Evolutionary conservation across 148 eudicot genomes (phyloP).

Genomic region (Silene conica): DNA sequence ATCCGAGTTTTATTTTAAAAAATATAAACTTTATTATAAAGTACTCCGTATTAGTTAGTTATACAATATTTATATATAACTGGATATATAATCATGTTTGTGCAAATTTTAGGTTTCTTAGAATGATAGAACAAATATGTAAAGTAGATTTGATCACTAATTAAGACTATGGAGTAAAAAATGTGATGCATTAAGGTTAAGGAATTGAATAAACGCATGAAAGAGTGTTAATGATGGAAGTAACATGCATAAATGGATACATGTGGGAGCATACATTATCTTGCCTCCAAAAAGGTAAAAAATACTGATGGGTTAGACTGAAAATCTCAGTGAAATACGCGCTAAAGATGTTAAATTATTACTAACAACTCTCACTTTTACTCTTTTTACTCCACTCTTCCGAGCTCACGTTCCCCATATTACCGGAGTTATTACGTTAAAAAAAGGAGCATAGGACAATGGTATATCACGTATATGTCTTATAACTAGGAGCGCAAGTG

Average conservation of each 20-base stretch:
- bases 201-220: conserved; percentile 6
- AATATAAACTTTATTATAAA: no score
- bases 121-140: no score
- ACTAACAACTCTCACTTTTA: neutral
- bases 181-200: neutral
- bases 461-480: no score
- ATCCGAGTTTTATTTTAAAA: no score
- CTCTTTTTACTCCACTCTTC: neutral
- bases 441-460: no score
- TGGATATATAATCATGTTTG: no score
- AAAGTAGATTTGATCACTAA: no score
- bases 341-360: conserved; percentile 1
- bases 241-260: neutral
- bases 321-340: conserved; percentile 5
- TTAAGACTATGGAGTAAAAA: no score
- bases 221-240: neutral
- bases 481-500: no score
- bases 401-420: neutral
- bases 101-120: no score
- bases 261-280: conserved; percentile 11
- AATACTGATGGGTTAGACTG: neutral
- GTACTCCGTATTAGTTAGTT: no score
- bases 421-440: neutral
- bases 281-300: neutral
- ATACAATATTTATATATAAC: no score